Base-by-base conservation (phyloP, 257 asterid species). In the Parsonsia alboflavescens region DNA sequence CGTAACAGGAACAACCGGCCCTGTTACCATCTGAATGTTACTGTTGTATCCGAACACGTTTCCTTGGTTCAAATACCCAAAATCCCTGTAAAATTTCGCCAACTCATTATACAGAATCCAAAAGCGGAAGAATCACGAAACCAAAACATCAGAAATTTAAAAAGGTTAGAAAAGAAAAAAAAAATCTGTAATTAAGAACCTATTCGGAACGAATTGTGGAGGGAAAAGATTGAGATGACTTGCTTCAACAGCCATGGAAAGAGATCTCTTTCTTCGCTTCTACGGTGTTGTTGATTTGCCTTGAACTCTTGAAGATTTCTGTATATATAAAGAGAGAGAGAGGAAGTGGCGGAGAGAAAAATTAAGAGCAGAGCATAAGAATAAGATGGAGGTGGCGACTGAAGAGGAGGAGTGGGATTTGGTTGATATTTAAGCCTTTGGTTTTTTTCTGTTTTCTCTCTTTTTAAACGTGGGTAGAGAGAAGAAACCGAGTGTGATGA, bases 201-300 rank as follows among this genome's bases (percentile, higher is more conserved):
- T 80, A 80, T 83, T 82, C 8, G 64, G 84, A 15, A 83, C 68
- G 85, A 84, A 79, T 17, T 84, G 88, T 0, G 82, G 68, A 15
- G 88, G 74, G 10, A 87, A 80, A 33, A 76, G 88, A 81, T 85
- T 82, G 71, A 77, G 83, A 81, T 87, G 89, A 73, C 78, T 85
- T n/a, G 97, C 96, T 80, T 89, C 97, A 77, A 89, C 90, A 1
- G 97, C 90, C 97, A 91, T 91, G 54, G 52, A 45, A 75, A 68
- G 13, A 62, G 21, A 0, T 12, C 44, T 67, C n/a, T 45, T 65
- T 74, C 72, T 64, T 41, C 61, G 49, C 59, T 46, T 50, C 19
- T 63, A 9, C 53, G 57, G 26, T 15, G 62, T 8, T 24, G 44
- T 65, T 24, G 19, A 15, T 33, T 67, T 41, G 10, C 28, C 21